Percentiles rank a stretch among this genome's conserved stretches.
phyloP scores from a whole-genome alignment of 1,284 basidiomycete species.

The Fomitopsis pinicola region DNA sequence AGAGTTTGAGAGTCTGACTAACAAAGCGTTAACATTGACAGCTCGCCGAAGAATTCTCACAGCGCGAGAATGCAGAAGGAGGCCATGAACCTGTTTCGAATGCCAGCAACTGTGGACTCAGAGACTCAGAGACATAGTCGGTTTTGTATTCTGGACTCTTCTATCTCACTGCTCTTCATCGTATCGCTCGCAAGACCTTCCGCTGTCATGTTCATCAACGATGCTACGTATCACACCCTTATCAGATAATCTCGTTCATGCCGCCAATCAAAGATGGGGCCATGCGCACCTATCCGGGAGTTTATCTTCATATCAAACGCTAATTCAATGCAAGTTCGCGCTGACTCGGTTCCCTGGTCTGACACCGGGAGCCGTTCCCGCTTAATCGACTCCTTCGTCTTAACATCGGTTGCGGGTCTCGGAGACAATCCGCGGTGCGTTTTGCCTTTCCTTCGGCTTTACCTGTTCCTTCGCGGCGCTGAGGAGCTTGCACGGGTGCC shows the following conservation, averaged over 20 bases:
- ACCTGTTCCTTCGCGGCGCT: not conserved
- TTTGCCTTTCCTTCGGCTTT: not conserved
- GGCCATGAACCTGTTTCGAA: not conserved
- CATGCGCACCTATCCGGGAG: not conserved
- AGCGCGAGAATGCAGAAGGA: not conserved
- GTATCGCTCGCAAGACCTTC: not conserved
- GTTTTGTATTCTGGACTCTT: too few relatives aligned
- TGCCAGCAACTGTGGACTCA: too few relatives aligned
- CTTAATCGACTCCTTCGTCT: not conserved
- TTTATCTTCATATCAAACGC: not conserved
- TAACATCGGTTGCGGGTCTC: not conserved
- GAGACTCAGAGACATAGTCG: too few relatives aligned
- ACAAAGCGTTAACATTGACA: not conserved
- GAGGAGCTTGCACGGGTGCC: not conserved
- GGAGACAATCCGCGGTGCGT: not conserved
- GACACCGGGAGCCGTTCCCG: not conserved
- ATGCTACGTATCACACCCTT: not conserved
- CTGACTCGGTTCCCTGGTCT: not conserved
- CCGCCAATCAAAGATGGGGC: not conserved
- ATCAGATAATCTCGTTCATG: not conserved
- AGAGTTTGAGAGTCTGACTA: not conserved
- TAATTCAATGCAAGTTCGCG: not conserved
- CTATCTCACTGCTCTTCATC: too few relatives aligned
- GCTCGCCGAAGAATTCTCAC: constrained; percentile 8
- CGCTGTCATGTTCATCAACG: too few relatives aligned